A percentile compares a stretch with the other conserved stretches of the same genome.
Conservation (phyloP, 352 stramenopile genomes). For the Phytophthora constricta region DNA sequence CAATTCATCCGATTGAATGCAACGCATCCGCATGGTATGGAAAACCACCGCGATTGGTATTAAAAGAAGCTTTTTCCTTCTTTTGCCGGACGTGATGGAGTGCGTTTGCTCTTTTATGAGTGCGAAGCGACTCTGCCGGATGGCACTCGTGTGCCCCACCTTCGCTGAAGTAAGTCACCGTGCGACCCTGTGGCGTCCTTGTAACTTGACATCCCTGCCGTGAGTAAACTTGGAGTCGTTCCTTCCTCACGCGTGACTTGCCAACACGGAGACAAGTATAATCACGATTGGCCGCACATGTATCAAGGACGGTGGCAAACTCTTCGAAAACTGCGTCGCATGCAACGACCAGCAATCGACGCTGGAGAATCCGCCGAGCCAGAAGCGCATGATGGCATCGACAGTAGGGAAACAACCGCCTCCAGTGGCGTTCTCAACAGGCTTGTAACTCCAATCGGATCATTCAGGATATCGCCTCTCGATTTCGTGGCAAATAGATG, state of each 20-base stretch:
- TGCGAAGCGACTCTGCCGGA: constrained; percentile 67
- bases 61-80: no score
- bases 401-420: neutral
- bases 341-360: constrained; percentile 26
- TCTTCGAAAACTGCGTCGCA: constrained; percentile 30
- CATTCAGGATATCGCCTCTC: no score
- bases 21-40: no score
- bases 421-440: no score
- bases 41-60: no score
- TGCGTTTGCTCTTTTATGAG: constrained; percentile 74
- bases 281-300: constrained; percentile 44
- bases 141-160: constrained; percentile 55
- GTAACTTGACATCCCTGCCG: constrained; percentile 33
- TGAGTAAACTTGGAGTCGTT: constrained; percentile 13
- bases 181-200: constrained; percentile 43
- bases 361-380: constrained; percentile 2
- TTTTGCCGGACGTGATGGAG: constrained; percentile 74
- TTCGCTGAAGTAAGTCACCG: constrained; percentile 50
- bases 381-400: neutral
- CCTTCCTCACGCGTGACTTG: constrained; percentile 28
- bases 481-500: no score
- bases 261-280: constrained; percentile 34
- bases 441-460: no score
- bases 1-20: no score
- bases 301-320: constrained; percentile 36